phyloP scores from a whole-genome alignment of 2,329 filamentous ascomycete genomes.

The Scytalidium lignicola region DNA sequence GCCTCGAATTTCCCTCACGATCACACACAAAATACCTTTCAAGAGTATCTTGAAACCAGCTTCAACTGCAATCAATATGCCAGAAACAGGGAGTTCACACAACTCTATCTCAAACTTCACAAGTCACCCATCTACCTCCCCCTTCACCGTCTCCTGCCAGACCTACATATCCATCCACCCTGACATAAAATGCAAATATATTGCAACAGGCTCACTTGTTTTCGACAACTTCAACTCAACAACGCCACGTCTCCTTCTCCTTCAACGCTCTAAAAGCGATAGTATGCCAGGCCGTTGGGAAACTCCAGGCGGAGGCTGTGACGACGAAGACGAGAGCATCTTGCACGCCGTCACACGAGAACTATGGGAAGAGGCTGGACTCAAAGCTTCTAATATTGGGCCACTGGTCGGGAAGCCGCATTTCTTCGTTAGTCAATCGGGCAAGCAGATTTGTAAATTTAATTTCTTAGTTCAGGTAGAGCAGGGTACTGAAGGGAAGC shows the following conservation, averaged over 20 bases:
- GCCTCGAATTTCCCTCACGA: too few relatives aligned
- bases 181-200: conserved; percentile 4
- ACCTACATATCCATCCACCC: conserved; percentile 4
- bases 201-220: conserved; percentile 6
- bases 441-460: conserved; percentile 7
- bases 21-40: too few relatives aligned
- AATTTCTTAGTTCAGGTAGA: conserved; percentile 10
- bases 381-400: conserved; percentile 17
- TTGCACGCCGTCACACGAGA: conserved; percentile 41
- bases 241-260: conserved; percentile 3
- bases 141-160: conserved; percentile 4
- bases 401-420: neutral
- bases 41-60: too few relatives aligned
- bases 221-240: conserved; percentile 4
- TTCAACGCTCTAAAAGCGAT: conserved; percentile 9
- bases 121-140: conserved; percentile 3
- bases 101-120: conserved; percentile 1
- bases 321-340: conserved; percentile 35
- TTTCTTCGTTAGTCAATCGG: conserved; percentile 1
- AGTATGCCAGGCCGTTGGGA: conserved; percentile 40
- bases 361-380: conserved; percentile 42
- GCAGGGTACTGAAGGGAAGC: neutral
- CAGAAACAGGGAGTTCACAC: neutral
- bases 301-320: conserved; percentile 42
- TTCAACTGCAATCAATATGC: conserved; percentile 1